A percentile compares a stretch with the other conserved stretches of the same genome.
phyloP scores from a whole-genome alignment of 1,284 basidiomycete genomes.

The Anthracocystis walkeri region DNA sequence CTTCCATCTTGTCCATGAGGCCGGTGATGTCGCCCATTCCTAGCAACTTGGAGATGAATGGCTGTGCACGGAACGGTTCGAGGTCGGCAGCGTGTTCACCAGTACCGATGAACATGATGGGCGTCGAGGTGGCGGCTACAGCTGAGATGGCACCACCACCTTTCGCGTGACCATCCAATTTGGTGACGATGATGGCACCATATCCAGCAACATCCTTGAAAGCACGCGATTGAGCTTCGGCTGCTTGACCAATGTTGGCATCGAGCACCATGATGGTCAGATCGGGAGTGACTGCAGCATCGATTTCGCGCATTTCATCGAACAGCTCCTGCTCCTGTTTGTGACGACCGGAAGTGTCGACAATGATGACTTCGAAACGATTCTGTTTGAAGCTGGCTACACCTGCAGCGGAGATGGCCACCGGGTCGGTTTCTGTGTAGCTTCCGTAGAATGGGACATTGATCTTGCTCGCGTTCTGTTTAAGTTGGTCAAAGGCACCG shows the following conservation, averaged over 20 bases:
- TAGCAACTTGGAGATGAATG: slow-evolving; percentile 95
- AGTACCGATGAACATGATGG: slow-evolving; percentile 98
- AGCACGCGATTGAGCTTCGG: slow-evolving; percentile 92
- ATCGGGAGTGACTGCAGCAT: slow-evolving; percentile 86
- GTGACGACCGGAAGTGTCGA: slow-evolving; percentile 97
- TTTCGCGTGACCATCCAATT: slow-evolving; percentile 99
- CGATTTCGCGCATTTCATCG: slow-evolving; percentile 97
- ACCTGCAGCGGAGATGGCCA: slow-evolving; percentile 91
- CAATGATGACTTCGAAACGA: slow-evolving; percentile 97
- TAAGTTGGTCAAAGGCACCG: slow-evolving; percentile 94
- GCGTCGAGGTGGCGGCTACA: slow-evolving; percentile 96
- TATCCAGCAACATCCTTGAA: slow-evolving; percentile 99
- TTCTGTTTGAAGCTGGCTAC: slow-evolving; percentile 98
- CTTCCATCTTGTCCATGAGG: slow-evolving; percentile 79
- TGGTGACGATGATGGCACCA: slow-evolving; percentile 98
- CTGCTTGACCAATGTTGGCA: slow-evolving; percentile 83
- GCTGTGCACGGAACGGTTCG: slow-evolving; percentile 93
- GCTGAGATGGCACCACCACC: slow-evolving; percentile 99
- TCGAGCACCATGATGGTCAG: slow-evolving; percentile 72
- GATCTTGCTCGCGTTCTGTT: slow-evolving; percentile 94
- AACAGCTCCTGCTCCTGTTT: slow-evolving; percentile 98
- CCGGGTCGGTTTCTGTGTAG: slow-evolving; percentile 98
- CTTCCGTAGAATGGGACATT: slow-evolving; percentile 99
- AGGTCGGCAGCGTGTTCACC: slow-evolving; percentile 97
- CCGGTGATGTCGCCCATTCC: slow-evolving; percentile 97